Conservation (phyloP, 495 filamentous ascomycete species). For the Lasiosphaeria miniovina region DNA sequence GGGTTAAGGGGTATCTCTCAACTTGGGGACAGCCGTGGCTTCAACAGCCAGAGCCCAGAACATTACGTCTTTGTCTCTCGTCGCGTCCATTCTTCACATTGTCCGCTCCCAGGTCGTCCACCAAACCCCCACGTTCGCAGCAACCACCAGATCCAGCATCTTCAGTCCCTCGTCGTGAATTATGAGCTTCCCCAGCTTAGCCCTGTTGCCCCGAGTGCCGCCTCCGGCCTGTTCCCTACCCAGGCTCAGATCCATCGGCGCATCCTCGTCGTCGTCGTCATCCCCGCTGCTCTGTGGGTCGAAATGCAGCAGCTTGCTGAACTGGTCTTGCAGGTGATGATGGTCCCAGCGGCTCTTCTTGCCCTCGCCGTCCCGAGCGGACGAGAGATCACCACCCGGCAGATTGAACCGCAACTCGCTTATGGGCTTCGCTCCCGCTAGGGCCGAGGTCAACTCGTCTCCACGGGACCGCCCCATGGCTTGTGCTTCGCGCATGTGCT, state of each 20-base stretch:
- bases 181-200: slow-evolving; percentile 90
- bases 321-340: slow-evolving; percentile 35
- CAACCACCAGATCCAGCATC: slow-evolving; percentile 91
- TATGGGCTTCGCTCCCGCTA: slow-evolving; percentile 49
- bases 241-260: slow-evolving; percentile 63
- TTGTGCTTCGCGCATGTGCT: slow-evolving; percentile 30
- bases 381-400: slow-evolving; percentile 34
- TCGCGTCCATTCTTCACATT: slow-evolving; percentile 10
- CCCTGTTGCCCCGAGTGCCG: slow-evolving; percentile 76
- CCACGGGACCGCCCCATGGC: slow-evolving; percentile 29
- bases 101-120: slow-evolving; percentile 80
- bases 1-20: not conserved
- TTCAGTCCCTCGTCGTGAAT: slow-evolving; percentile 88
- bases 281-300: slow-evolving; percentile 22
- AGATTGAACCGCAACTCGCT: slow-evolving; percentile 90
- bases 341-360: slow-evolving; percentile 6
- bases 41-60: not conserved
- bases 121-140: slow-evolving; percentile 88
- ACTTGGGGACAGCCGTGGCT: not conserved
- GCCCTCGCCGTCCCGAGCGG: not conserved
- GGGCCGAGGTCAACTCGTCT: slow-evolving; percentile 23
- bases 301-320: slow-evolving; percentile 32
- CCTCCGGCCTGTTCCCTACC: slow-evolving; percentile 77
- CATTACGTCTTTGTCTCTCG: not conserved
- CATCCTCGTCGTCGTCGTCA: slow-evolving; percentile 21